Evolutionary conservation across 768 basidiomycete species (phyloP).

Genomic region (Calocera cornea): DNA sequence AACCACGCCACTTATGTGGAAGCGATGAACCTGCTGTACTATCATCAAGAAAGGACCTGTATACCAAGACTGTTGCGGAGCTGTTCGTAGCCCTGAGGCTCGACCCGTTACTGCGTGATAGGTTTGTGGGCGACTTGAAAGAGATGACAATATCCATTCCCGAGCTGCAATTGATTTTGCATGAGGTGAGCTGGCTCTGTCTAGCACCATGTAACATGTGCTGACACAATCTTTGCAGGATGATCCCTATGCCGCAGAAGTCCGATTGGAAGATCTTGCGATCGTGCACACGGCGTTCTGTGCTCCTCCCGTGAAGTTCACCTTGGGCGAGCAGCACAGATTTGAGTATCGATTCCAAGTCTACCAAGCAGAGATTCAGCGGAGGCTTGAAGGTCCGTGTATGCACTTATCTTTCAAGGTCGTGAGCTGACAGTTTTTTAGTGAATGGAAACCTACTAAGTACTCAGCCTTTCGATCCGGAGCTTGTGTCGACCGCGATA

Average conservation of each 20-base stretch:
- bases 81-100: not conserved
- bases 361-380: not conserved
- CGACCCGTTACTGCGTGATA: not conserved
- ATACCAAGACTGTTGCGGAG: not conserved
- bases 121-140: not conserved
- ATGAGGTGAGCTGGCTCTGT: not conserved
- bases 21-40: not conserved
- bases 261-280: not conserved
- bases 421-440: not conserved
- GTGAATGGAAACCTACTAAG: not conserved
- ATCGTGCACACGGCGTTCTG: not conserved
- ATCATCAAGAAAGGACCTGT: not conserved
- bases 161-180: not conserved
- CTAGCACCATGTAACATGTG: not conserved
- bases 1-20: not conserved
- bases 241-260: not conserved
- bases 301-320: not conserved
- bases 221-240: not conserved
- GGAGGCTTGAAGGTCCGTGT: not conserved
- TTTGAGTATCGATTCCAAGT: not conserved
- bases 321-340: not conserved
- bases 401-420: not conserved
- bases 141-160: not conserved
- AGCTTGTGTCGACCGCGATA: not conserved
- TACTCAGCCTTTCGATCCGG: not conserved